Conservation (phyloP, 1,139 yeast genomes). For the Entelexis sorbosivorans region DNA sequence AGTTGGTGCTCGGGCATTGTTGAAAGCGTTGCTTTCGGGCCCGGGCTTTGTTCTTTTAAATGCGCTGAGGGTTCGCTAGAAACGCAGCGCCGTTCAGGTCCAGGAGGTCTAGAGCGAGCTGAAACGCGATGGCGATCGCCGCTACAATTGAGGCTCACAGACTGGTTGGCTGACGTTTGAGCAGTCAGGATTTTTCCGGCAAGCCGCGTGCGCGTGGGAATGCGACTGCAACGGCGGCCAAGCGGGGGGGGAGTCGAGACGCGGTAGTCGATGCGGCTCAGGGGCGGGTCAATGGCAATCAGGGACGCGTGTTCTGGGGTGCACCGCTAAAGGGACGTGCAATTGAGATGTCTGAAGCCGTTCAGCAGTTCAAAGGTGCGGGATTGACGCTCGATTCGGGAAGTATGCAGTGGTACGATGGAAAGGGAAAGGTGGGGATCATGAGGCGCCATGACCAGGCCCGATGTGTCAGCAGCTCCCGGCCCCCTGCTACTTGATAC, state of each 20-base stretch:
- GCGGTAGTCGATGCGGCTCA: not conserved
- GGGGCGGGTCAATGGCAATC: slow-evolving; percentile 1
- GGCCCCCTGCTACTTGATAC: not conserved
- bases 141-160: not conserved
- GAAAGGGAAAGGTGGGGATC: slow-evolving; percentile 6
- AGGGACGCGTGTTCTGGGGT: not conserved
- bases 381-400: not conserved
- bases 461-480: not conserved
- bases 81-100: no score
- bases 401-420: slow-evolving; percentile 1
- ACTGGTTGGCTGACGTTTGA: not conserved
- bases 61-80: not conserved
- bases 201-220: not conserved
- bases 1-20: not conserved
- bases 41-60: not conserved
- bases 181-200: not conserved
- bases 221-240: not conserved
- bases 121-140: not conserved
- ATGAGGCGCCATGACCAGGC: slow-evolving; percentile 1
- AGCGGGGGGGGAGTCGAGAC: not conserved
- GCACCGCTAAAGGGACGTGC: not conserved
- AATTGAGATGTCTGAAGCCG: not conserved
- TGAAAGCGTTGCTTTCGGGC: not conserved
- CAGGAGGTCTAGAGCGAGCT: not conserved
- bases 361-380: not conserved